Evolutionary conservation across 345 rosid species (phyloP).

Genomic region (Hibiscus tridactylites): DNA sequence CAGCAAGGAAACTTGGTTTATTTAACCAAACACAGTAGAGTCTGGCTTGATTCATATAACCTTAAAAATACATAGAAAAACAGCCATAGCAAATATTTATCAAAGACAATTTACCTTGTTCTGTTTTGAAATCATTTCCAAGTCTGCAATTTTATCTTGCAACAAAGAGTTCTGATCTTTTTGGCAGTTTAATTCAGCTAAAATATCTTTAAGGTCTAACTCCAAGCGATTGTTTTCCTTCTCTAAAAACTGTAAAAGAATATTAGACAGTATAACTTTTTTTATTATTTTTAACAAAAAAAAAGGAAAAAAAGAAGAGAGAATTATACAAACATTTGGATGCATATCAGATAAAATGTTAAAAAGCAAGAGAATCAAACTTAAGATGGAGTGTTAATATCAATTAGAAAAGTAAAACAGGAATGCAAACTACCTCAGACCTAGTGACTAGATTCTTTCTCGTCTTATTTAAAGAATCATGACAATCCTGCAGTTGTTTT

Average conservation of each 20-base stretch:
- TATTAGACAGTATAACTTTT: slow-evolving; percentile 2
- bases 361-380: not conserved
- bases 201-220: slow-evolving; percentile 38
- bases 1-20: not conserved
- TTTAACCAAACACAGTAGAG: not conserved
- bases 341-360: not conserved
- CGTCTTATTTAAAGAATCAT: slow-evolving; percentile 38
- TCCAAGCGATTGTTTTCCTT: slow-evolving; percentile 56
- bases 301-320: not conserved
- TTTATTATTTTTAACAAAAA: not conserved
- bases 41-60: not conserved
- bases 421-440: slow-evolving; percentile 63
- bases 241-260: slow-evolving; percentile 51
- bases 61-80: not conserved
- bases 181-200: slow-evolving; percentile 43
- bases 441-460: slow-evolving; percentile 45
- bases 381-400: not conserved
- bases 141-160: slow-evolving; percentile 39
- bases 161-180: slow-evolving; percentile 45
- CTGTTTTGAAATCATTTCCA: slow-evolving; percentile 40
- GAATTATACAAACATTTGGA: slow-evolving; percentile 6
- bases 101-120: slow-evolving; percentile 43
- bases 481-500: slow-evolving; percentile 46
- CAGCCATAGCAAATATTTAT: not conserved
- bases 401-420: slow-evolving; percentile 12